Evolutionary conservation across 768 basidiomycete species (phyloP).

Genomic region (Tricholoma furcatifolium): DNA sequence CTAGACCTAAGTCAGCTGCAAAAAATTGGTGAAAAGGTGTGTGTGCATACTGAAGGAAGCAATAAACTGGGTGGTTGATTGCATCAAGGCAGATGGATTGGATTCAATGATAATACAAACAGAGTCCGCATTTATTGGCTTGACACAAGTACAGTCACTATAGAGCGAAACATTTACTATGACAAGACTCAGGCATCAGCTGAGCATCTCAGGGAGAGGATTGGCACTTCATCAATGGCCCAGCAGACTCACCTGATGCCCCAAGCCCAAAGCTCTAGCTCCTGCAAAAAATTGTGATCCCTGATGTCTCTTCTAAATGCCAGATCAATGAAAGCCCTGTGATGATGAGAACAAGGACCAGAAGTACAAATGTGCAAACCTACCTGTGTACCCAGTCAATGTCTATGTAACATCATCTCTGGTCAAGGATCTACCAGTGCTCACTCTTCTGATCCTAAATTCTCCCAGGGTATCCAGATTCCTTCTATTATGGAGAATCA

Average conservation of each 20-base stretch:
- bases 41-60: constrained; percentile 26
- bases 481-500: not conserved
- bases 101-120: constrained; percentile 22
- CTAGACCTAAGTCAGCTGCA: constrained; percentile 27
- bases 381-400: not conserved
- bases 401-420: not conserved
- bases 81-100: constrained; percentile 22
- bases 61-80: constrained; percentile 24
- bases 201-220: constrained; percentile 27
- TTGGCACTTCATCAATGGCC: constrained; percentile 7
- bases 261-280: not conserved
- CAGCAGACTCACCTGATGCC: not conserved
- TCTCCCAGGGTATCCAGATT: not conserved
- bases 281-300: not conserved
- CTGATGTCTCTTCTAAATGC: too few relatives aligned
- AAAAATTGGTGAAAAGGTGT: constrained; percentile 33
- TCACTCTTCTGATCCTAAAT: not conserved
- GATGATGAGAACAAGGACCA: too few relatives aligned
- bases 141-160: constrained; percentile 22
- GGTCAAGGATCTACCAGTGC: not conserved
- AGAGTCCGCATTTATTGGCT: constrained; percentile 34
- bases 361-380: constrained; percentile 17
- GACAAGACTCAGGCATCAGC: constrained; percentile 13
- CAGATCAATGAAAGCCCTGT: too few relatives aligned
- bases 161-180: constrained; percentile 28